Evolutionary conservation across 768 basidiomycete species (phyloP), one percentile per base, ranked within the genome.

Genomic region (Mrakia frigida): DNA sequence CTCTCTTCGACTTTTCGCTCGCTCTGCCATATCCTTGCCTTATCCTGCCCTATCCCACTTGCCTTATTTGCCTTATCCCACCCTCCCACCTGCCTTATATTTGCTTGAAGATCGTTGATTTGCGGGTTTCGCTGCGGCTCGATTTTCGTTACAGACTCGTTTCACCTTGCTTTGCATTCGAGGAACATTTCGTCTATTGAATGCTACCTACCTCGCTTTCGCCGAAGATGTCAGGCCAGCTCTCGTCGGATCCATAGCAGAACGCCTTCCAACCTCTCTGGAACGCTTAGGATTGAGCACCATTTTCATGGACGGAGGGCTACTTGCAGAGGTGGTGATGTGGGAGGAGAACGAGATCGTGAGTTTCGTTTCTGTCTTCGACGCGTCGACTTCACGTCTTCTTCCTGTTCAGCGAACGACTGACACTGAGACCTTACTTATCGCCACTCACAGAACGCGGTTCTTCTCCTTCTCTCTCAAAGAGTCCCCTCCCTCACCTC

Each of bases 151-250:
- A n/a, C n/a, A n/a, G n/a, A n/a, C n/a, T n/a, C n/a, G n/a, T n/a
- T n/a, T n/a, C n/a, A n/a, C n/a, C n/a, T n/a, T n/a, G n/a, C n/a
- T n/a, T n/a, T n/a, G n/a, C n/a, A n/a, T n/a, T n/a, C n/a, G n/a
- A n/a, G n/a, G n/a, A n/a, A n/a, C n/a, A n/a, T n/a, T n/a, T n/a
- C n/a, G n/a, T n/a, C n/a, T n/a, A n/a, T n/a, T n/a, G n/a, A n/a
- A n/a, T n/a, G n/a, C n/a, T n/a, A n/a, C n/a, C n/a, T n/a, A 50
- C 65, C 65, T 68, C 25, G 39, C 65, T 13, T 68, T 68, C 65
- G 65, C 65, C 21, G 65, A 68, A n/a, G 13, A n/a, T 11, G 3
- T 68, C 10, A 39, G 35, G 21, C 11, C 65, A 3, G 0, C 35
- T 6, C 65, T 68, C 37, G 35, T 68, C 6, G 6, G 1, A 5